Percentiles rank a stretch among this genome's conserved stretches.
These are phyloP conservation scores for Sugiyamaella chiloensis DNA, from an alignment of 805 yeast species.

Conservation along the genomic window DNA sequence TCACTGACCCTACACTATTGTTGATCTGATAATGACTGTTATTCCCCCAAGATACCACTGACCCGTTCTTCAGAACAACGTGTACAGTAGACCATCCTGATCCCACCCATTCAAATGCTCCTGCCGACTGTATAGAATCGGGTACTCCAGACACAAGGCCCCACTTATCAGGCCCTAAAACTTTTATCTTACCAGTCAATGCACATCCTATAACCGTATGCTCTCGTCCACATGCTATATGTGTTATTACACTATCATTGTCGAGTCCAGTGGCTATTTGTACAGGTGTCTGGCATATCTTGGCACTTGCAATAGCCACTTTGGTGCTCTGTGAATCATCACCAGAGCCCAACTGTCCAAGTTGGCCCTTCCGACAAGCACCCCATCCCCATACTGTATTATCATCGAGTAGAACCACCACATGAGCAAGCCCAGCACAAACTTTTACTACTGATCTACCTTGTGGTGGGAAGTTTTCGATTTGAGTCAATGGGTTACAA, in stretches of 20 bases:
- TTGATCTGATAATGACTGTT: conserved; percentile 69
- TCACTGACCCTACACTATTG: conserved; percentile 21
- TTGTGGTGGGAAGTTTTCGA: conserved; percentile 21
- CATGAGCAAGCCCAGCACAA: conserved; percentile 34
- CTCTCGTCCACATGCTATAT: conserved; percentile 53
- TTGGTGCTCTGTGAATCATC: too few relatives aligned
- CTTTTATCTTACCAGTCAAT: conserved; percentile 18
- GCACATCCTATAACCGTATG: conserved; percentile 42
- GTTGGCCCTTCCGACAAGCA: conserved; percentile 58
- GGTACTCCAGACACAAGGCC: conserved; percentile 10
- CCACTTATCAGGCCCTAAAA: conserved; percentile 39
- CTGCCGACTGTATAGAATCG: background rate
- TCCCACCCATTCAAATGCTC: conserved; percentile 28
- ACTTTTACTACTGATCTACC: conserved; percentile 21
- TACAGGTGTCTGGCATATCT: background rate
- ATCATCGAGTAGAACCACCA: conserved; percentile 31
- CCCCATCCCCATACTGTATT: conserved; percentile 67
- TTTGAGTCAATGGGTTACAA: conserved; percentile 4
- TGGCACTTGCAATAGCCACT: background rate
- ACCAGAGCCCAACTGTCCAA: conserved; percentile 26
- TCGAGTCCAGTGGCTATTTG: background rate
- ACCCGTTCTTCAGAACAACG: conserved; percentile 29
- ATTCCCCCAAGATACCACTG: conserved; percentile 62
- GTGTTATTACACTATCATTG: conserved; percentile 2
- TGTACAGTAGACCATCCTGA: conserved; percentile 85